Percentiles rank a stretch among this genome's conserved stretches.
Conservation (phyloP, 179 eudicot genomes). For the Gypsophila paniculata region DNA sequence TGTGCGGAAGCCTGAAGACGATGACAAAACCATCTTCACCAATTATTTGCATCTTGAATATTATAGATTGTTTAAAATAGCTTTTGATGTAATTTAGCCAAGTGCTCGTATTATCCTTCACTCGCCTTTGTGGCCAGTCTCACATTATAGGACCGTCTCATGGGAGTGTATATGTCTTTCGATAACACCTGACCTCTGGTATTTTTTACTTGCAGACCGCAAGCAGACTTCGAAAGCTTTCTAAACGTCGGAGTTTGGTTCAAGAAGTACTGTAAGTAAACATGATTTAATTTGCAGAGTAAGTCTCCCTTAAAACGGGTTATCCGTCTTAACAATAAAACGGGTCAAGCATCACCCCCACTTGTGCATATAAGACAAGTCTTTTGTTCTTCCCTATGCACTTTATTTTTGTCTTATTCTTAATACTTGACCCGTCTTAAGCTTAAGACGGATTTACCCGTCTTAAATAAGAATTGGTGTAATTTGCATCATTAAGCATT, state of each 20-base stretch:
- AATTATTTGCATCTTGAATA: background rate
- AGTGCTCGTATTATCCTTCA: background rate
- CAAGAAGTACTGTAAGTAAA: conserved; percentile 61
- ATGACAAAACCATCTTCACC: too few relatives aligned
- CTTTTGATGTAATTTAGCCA: background rate
- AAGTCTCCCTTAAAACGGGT: too few relatives aligned
- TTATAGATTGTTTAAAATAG: background rate
- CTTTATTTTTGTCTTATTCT: too few relatives aligned
- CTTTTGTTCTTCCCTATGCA: too few relatives aligned
- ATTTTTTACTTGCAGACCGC: conserved; percentile 65
- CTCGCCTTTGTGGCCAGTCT: background rate
- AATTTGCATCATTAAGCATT: too few relatives aligned
- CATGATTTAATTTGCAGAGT: background rate
- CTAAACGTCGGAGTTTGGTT: conserved; percentile 88
- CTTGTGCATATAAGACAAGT: too few relatives aligned
- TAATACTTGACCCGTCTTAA: too few relatives aligned
- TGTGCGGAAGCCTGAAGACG: too few relatives aligned
- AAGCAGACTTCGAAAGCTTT: conserved; percentile 83
- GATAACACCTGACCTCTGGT: conserved; percentile 4
- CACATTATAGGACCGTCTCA: background rate
- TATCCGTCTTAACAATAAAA: too few relatives aligned
- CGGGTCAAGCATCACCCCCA: too few relatives aligned
- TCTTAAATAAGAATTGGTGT: too few relatives aligned
- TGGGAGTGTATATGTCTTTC: background rate
- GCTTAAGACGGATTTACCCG: too few relatives aligned